phyloP scores from a whole-genome alignment of 352 stramenopile species.

The Pythium monospermum region DNA sequence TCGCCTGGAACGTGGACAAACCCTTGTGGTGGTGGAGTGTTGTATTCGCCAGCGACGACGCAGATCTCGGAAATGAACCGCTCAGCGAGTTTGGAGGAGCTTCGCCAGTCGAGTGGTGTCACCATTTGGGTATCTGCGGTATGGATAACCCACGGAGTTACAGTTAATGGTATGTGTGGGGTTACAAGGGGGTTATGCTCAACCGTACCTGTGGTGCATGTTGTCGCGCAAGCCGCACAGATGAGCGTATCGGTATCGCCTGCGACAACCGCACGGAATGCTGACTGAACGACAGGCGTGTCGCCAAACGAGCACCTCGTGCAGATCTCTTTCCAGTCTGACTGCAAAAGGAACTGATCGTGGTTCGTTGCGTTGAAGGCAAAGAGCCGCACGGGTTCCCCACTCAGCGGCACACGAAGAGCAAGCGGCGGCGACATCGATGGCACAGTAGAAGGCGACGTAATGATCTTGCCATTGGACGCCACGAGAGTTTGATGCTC shows the following conservation, averaged over 20 bases:
- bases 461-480: slow-evolving; percentile 34
- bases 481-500: slow-evolving; percentile 57
- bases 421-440: slow-evolving; percentile 20
- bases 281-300: slow-evolving; percentile 41
- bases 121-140: slow-evolving; percentile 39
- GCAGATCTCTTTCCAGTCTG: slow-evolving; percentile 62
- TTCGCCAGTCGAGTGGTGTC: slow-evolving; percentile 41
- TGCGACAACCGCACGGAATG: slow-evolving; percentile 27
- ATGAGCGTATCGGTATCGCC: slow-evolving; percentile 25
- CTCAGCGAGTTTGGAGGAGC: slow-evolving; percentile 20
- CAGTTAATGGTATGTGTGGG: too few species aligned
- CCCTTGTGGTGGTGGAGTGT: slow-evolving; percentile 42
- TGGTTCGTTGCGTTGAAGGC: neutral
- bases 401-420: slow-evolving; percentile 38
- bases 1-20: slow-evolving; percentile 51
- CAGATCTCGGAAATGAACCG: slow-evolving; percentile 63
- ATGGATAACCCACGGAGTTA: too few species aligned
- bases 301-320: slow-evolving; percentile 54
- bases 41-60: slow-evolving; percentile 48
- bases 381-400: slow-evolving; percentile 13
- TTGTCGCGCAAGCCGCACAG: slow-evolving; percentile 56
- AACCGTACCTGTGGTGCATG: slow-evolving; percentile 56
- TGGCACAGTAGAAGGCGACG: slow-evolving; percentile 9
- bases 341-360: slow-evolving; percentile 2
- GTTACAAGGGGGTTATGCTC: neutral